Conservation (phyloP, 306 rosid species). For the Hippophae gyantsensis region DNA sequence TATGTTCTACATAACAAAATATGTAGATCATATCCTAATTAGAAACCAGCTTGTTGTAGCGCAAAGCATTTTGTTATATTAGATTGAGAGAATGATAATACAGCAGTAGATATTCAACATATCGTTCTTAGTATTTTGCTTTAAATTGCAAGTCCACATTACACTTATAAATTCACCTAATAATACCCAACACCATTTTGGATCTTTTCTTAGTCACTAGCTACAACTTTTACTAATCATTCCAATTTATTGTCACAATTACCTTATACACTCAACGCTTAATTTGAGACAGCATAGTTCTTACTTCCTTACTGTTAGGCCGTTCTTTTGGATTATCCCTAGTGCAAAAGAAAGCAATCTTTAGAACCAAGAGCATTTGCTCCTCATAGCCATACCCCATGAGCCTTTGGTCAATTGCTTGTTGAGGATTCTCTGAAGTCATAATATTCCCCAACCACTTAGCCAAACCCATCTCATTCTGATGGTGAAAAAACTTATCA, state of each 20-base stretch:
- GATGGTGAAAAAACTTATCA: conserved; percentile 53
- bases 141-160: background rate
- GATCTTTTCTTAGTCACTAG: too few species aligned
- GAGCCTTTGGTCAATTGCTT: conserved; percentile 50
- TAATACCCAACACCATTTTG: too few species aligned
- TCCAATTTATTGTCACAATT: background rate
- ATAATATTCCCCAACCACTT: conserved; percentile 71
- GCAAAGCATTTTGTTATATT: background rate
- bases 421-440: conserved; percentile 51
- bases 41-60: background rate
- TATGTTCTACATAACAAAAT: background rate
- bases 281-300: conserved; percentile 75
- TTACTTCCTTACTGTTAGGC: conserved; percentile 78
- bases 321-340: conserved; percentile 72
- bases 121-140: background rate
- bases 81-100: background rate
- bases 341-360: conserved; percentile 89
- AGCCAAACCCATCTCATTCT: conserved; percentile 65
- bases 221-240: too few species aligned
- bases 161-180: too few species aligned
- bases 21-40: background rate
- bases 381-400: conserved; percentile 65
- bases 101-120: background rate
- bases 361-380: conserved; percentile 80
- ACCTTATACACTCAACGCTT: conserved; percentile 28